These are phyloP conservation scores for Coemansia sp. DNA, from an alignment of 192 early-diverging fungal genomes.

Conservation along the genomic window DNA sequence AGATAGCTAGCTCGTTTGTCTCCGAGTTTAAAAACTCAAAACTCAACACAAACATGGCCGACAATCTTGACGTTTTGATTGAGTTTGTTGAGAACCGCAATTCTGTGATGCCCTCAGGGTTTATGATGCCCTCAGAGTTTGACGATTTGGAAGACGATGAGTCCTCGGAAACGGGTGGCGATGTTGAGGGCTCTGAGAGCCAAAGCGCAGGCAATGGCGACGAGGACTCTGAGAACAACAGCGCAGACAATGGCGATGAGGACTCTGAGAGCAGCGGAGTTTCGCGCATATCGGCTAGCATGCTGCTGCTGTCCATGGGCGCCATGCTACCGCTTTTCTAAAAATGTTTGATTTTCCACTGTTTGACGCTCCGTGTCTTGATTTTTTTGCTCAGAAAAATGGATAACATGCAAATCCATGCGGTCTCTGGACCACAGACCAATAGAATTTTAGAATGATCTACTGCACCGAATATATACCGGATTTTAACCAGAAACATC, in stretches of 20 bases:
- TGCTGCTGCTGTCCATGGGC: background rate
- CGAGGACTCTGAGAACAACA: background rate
- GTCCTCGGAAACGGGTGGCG: background rate
- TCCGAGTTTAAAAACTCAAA: conserved; percentile 1
- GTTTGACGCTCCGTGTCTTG: background rate
- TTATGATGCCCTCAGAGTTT: too few relatives aligned
- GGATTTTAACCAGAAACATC: too few relatives aligned
- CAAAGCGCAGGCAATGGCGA: background rate
- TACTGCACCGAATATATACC: too few relatives aligned
- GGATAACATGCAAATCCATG: too few relatives aligned
- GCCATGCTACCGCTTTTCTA: background rate
- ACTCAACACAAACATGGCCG: conserved; percentile 4
- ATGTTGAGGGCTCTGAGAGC: background rate
- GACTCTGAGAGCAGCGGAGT: background rate
- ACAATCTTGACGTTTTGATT: background rate
- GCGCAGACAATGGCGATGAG: background rate
- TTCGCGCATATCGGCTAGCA: background rate
- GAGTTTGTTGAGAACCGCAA: background rate
- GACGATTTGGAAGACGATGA: background rate
- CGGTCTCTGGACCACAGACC: too few relatives aligned
- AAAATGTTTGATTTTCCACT: background rate
- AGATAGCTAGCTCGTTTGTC: background rate
- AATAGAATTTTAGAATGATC: too few relatives aligned
- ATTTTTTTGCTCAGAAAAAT: too few relatives aligned
- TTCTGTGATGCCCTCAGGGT: background rate